Base-by-base conservation (phyloP, 129 eudicot genomes). In the Centella asiatica region DNA sequence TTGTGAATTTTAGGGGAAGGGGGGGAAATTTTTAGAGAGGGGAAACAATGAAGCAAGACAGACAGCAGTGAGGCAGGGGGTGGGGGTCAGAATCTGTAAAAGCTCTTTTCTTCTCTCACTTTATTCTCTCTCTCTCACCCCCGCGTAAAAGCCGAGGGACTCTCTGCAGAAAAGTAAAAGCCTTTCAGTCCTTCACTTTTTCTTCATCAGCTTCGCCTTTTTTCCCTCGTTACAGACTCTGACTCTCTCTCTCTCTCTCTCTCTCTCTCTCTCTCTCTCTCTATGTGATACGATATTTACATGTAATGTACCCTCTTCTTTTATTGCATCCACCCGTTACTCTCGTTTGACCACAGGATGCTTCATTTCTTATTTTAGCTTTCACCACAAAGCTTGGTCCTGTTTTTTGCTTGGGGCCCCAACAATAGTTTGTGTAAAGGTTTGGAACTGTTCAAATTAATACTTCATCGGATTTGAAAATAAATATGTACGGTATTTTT, bases 111-210 rank as follows among this genome's bases (percentile, higher is more conserved):
- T 0, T 32, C 17, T 57, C 4, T 15, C 59, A 12, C 24, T 5
- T n/a, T n/a, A n/a, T 4, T 29, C 48, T 50, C 56, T 50, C 32
- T 24, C 60, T 28, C 60, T 40, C 22, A 7, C 49, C 4, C 68
- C 44, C 68, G 57, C 69, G 69, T 49, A 64, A 49, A 64, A 64
- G 69, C 27, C 69, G 69, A 47, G 69, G 69, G 69, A 4, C 57
- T 64, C 39, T 48, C 19, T 29, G 23, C 56, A 44, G 57, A 51
- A 31, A 51, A 24, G 8, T 23, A 47, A n/a, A n/a, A n/a, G n/a
- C n/a, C n/a, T n/a, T n/a, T n/a, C n/a, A n/a, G n/a, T 31, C 6
- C 31, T 44, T 62, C 52, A 34, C 11, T n/a, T 62, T 44, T 2
- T 20, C 12, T 8, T 23, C 67, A 18, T 4, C 63, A 44, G 59